A percentile compares a stretch with the other conserved stretches of the same genome.
Evolutionary conservation across 208 protist genomes (phyloP).

Genomic region (Trypanosoma lewisi): DNA sequence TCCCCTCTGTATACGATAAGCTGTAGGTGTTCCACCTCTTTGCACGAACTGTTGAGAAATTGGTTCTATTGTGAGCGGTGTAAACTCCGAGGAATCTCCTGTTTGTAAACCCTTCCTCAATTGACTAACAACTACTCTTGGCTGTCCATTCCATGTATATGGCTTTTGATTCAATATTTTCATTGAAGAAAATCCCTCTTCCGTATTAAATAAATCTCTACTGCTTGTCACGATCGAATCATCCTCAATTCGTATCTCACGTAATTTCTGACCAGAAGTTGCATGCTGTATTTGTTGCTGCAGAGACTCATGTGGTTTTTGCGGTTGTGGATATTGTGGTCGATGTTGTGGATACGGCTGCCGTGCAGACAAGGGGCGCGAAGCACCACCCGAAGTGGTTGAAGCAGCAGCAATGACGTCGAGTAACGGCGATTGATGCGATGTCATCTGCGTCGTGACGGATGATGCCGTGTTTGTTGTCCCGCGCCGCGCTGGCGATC

Average conservation of each 20-base stretch:
- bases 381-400: too few relatives aligned
- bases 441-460: neutral
- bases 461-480: neutral
- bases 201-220: conserved; percentile 11
- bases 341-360: too few relatives aligned
- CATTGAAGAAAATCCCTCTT: conserved; percentile 1
- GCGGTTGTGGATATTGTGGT: neutral
- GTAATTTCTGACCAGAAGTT: conserved; percentile 1
- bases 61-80: neutral
- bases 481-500: neutral
- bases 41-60: conserved; percentile 7
- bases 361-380: neutral
- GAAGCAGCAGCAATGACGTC: neutral
- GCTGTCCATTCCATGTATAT: neutral
- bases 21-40: neutral
- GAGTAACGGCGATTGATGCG: neutral
- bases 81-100: neutral
- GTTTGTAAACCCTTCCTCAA: neutral
- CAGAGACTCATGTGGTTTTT: neutral
- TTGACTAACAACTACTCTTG: neutral
- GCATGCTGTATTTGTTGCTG: neutral
- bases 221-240: conserved; percentile 16
- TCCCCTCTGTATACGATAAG: neutral
- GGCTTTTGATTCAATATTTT: conserved; percentile 1
- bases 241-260: conserved; percentile 4